phyloP scores from a whole-genome alignment of 2,329 filamentous ascomycete genomes.

The Ophiocordyceps sinensis region DNA sequence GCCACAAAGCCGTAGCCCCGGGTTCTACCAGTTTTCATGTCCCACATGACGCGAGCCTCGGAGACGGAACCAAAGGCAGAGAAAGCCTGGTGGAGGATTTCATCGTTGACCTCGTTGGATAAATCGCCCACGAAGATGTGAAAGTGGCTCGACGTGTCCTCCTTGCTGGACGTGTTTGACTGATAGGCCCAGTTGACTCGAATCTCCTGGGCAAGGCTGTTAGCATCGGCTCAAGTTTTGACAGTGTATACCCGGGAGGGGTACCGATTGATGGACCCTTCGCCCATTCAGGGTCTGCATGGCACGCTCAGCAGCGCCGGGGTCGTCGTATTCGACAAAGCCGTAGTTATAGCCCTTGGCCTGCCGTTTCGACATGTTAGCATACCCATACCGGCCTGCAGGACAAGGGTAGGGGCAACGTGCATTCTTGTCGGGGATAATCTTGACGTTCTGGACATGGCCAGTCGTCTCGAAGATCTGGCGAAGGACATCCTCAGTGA shows the following conservation, averaged over 20 bases:
- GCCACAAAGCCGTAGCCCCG: conserved; percentile 97
- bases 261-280: conserved; percentile 85
- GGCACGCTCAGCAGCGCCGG: conserved; percentile 85
- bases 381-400: background rate
- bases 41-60: conserved; percentile 99
- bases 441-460: conserved; percentile 97
- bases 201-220: conserved; percentile 56
- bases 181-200: conserved; percentile 99
- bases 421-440: conserved; percentile 99
- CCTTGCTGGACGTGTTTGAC: conserved; percentile 85
- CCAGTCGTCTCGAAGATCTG: conserved; percentile 99
- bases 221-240: background rate
- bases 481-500: conserved; percentile 89
- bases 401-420: conserved; percentile 24
- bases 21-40: conserved; percentile 98
- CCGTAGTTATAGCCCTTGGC: conserved; percentile 98
- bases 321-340: conserved; percentile 97
- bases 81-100: conserved; percentile 85
- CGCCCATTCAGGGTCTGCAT: conserved; percentile 96
- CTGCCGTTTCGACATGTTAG: conserved; percentile 26
- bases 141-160: conserved; percentile 96
- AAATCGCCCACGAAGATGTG: conserved; percentile 98
- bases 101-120: conserved; percentile 97
- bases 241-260: background rate
- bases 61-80: conserved; percentile 92